Conservation (phyloP, 495 filamentous ascomycete genomes). For the Aspergillus avenaceus region DNA sequence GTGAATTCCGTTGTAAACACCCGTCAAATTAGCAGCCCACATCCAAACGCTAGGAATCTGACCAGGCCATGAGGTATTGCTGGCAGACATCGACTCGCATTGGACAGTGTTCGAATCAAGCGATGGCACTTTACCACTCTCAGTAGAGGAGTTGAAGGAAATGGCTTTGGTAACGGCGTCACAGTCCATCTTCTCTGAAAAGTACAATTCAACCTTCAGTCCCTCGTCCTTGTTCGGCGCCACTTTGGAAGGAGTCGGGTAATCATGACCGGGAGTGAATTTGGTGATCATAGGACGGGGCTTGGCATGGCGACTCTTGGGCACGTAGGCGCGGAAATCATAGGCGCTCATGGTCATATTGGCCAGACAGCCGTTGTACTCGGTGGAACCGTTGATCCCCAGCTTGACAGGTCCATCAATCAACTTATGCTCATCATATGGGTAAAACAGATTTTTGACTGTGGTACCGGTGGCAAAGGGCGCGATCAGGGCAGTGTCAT, state of each 20-base stretch:
- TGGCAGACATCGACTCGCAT: slow-evolving; percentile 32
- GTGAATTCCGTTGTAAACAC: slow-evolving; percentile 62
- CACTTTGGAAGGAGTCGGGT: slow-evolving; percentile 47
- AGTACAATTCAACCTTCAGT: slow-evolving; percentile 50
- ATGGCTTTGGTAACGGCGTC: slow-evolving; percentile 44
- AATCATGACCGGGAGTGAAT: slow-evolving; percentile 61
- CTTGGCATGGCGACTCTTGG: slow-evolving; percentile 35
- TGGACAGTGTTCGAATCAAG: slow-evolving; percentile 35
- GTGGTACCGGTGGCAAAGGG: slow-evolving; percentile 52
- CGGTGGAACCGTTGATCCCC: slow-evolving; percentile 33
- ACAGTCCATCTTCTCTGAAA: slow-evolving; percentile 61
- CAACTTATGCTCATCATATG: slow-evolving; percentile 52
- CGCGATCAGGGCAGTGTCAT: slow-evolving; percentile 45
- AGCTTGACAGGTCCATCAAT: slow-evolving; percentile 28
- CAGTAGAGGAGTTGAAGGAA: slow-evolving; percentile 49
- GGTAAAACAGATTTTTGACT: slow-evolving; percentile 63
- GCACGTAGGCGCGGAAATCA: slow-evolving; percentile 62
- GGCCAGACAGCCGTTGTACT: slow-evolving; percentile 52
- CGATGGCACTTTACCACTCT: slow-evolving; percentile 29
- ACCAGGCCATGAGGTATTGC: slow-evolving; percentile 31
- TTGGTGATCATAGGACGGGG: slow-evolving; percentile 61
- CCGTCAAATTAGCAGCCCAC: slow-evolving; percentile 46
- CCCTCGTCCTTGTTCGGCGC: slow-evolving; percentile 37
- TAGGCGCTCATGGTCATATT: slow-evolving; percentile 50
- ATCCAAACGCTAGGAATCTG: slow-evolving; percentile 50